These are phyloP conservation scores for Lasiosphaeris hirsuta DNA, from an alignment of 495 filamentous ascomycete species.

Conservation along the genomic window DNA sequence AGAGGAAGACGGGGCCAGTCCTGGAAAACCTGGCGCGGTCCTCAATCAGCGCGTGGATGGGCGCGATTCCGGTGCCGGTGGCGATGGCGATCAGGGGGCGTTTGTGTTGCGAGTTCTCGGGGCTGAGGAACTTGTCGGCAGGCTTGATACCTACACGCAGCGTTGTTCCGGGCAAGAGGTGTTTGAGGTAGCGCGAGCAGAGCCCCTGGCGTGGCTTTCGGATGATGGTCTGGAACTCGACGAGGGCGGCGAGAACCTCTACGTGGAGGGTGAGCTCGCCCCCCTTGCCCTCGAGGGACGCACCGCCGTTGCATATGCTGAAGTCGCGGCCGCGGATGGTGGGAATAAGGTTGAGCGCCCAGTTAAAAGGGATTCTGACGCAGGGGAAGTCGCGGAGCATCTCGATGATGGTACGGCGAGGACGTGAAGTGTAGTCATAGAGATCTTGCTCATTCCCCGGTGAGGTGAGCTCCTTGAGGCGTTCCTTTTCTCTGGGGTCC, in stretches of 20 bases:
- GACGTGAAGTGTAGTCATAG: conserved; percentile 92
- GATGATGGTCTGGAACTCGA: conserved; percentile 86
- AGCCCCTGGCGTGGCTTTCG: conserved; percentile 82
- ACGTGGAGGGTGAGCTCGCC: conserved; percentile 41
- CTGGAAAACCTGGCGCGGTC: conserved; percentile 45
- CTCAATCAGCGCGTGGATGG: conserved; percentile 75
- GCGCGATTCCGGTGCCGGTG: conserved; percentile 88
- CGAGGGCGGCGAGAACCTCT: conserved; percentile 83
- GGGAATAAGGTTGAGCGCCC: conserved; percentile 67
- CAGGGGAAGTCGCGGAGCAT: conserved; percentile 84
- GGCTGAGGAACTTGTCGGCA: conserved; percentile 12
- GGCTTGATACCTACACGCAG: conserved; percentile 54
- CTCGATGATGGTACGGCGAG: conserved; percentile 86
- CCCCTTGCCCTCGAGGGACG: not conserved
- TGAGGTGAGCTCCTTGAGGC: conserved; percentile 76
- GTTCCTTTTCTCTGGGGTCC: conserved; percentile 70
- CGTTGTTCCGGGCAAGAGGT: conserved; percentile 53
- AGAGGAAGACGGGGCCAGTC: conserved; percentile 45
- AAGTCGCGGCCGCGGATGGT: conserved; percentile 77
- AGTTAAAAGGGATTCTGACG: conserved; percentile 75
- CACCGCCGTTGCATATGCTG: conserved; percentile 77
- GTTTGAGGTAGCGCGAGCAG: conserved; percentile 80
- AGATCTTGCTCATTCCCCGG: conserved; percentile 80
- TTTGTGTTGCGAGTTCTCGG: not conserved
- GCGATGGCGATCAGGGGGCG: conserved; percentile 74